A percentile compares a stretch with the other conserved stretches of the same genome.
Conservation (phyloP, 768 basidiomycete genomes). For the Boletus coccyginus region DNA sequence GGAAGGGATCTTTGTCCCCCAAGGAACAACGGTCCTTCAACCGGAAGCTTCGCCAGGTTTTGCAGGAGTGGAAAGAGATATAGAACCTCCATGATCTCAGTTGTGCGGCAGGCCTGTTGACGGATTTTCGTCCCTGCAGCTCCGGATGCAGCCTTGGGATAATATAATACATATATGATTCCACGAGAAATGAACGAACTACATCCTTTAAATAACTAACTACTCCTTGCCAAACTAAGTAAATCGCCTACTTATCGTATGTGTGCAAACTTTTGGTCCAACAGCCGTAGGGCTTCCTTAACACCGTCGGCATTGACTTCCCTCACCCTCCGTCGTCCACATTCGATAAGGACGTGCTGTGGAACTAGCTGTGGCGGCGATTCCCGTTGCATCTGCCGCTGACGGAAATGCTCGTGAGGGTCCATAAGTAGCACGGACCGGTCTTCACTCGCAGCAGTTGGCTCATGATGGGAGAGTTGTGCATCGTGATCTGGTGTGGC, state of each 20-base stretch:
- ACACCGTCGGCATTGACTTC: slow-evolving; percentile 75
- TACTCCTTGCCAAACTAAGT: background rate
- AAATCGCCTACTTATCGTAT: slow-evolving; percentile 20
- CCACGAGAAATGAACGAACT: background rate
- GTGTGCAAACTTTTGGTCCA: slow-evolving; percentile 61
- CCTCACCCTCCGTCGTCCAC: slow-evolving; percentile 57
- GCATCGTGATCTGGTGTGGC: slow-evolving; percentile 45
- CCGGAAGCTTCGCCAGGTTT: slow-evolving; percentile 33
- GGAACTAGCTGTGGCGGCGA: slow-evolving; percentile 56
- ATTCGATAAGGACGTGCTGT: slow-evolving; percentile 58
- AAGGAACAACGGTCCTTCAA: slow-evolving; percentile 37
- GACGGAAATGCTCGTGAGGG: slow-evolving; percentile 51
- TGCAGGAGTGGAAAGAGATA: slow-evolving; percentile 24
- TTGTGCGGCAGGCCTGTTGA: background rate
- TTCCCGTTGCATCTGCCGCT: slow-evolving; percentile 39
- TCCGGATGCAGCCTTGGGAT: background rate
- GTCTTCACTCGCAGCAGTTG: slow-evolving; percentile 19
- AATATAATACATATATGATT: slow-evolving; percentile 3
- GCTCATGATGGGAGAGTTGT: slow-evolving; percentile 10
- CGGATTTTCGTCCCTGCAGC: background rate
- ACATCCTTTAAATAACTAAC: background rate
- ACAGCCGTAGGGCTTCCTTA: slow-evolving; percentile 67
- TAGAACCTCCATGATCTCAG: slow-evolving; percentile 1
- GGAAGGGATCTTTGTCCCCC: slow-evolving; percentile 27
- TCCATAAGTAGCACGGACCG: slow-evolving; percentile 49